A percentile compares a stretch with the other conserved stretches of the same genome.
phyloP scores from a whole-genome alignment of 2,329 filamentous ascomycete species.

The Fusarium sp. region DNA sequence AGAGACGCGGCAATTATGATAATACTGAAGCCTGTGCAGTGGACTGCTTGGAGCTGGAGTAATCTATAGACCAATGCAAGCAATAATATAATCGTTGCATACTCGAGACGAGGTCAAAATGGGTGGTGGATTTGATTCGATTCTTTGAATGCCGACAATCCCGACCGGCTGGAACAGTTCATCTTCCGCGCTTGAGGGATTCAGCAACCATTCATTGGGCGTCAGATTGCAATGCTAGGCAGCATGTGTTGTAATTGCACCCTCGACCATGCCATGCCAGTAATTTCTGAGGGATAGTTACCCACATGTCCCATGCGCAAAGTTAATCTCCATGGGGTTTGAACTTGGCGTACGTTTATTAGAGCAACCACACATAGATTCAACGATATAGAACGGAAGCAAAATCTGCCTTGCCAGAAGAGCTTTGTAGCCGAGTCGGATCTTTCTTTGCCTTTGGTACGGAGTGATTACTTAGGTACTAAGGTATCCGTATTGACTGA shows the following conservation, averaged over 20 bases:
- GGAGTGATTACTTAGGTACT: neutral
- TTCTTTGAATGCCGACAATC: conserved; percentile 1
- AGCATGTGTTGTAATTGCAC: neutral
- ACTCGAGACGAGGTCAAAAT: conserved; percentile 7
- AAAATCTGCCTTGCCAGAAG: conserved; percentile 29
- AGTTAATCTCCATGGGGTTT: conserved; percentile 16
- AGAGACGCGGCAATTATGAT: conserved; percentile 1
- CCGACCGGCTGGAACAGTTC: neutral
- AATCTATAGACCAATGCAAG: conserved; percentile 23
- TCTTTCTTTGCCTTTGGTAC: conserved; percentile 15
- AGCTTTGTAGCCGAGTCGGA: conserved; percentile 8
- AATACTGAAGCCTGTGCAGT: neutral
- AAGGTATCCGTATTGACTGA: neutral
- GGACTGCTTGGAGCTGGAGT: neutral
- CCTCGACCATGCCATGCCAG: neutral
- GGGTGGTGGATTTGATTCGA: neutral
- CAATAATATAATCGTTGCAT: conserved; percentile 2
- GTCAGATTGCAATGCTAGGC: neutral
- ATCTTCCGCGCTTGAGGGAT: neutral
- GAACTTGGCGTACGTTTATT: neutral
- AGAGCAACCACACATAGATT: no score
- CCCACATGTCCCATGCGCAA: conserved; percentile 23
- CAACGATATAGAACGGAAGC: no score
- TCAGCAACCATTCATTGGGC: neutral
- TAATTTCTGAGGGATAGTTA: neutral